Evolutionary conservation across 495 filamentous ascomycete species (phyloP).

Genomic region (Pseudotulostoma volvatum): DNA sequence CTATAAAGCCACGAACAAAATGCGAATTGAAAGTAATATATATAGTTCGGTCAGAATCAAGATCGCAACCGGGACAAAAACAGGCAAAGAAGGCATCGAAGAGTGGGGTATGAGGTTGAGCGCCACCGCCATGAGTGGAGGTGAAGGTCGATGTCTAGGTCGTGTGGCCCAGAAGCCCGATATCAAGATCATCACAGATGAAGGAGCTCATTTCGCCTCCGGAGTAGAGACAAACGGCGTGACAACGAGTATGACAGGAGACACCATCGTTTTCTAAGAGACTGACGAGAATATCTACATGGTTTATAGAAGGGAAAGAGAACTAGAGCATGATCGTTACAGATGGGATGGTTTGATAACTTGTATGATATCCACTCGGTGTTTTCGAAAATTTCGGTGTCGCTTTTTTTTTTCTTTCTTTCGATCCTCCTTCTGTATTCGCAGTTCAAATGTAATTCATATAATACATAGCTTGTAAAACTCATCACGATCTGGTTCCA

Average conservation of each 20-base stretch:
- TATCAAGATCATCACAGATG: constrained; percentile 9
- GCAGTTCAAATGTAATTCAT: no score
- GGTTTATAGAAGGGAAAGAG: constrained; percentile 14
- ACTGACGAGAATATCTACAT: background rate
- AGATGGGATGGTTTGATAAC: no score
- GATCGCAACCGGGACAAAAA: constrained; percentile 20
- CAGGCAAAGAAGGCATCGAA: constrained; percentile 20
- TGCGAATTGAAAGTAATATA: no score
- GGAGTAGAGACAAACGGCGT: constrained; percentile 17
- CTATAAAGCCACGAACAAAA: no score
- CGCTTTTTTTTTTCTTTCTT: no score
- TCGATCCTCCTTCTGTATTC: no score
- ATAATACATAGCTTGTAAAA: constrained; percentile 22
- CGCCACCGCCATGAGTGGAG: constrained; percentile 18
- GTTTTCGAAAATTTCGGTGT: no score
- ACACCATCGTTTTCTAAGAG: background rate
- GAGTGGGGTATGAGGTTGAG: constrained; percentile 19
- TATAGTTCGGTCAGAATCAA: no score
- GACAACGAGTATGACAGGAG: constrained; percentile 12
- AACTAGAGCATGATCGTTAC: constrained; percentile 12
- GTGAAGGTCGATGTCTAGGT: constrained; percentile 16
- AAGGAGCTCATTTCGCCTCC: constrained; percentile 18
- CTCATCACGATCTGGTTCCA: constrained; percentile 48
- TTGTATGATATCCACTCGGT: no score
- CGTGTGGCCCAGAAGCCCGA: constrained; percentile 11